These are phyloP conservation scores for Clitoria ternatea DNA, from an alignment of 306 rosid species.

Conservation along the genomic window DNA sequence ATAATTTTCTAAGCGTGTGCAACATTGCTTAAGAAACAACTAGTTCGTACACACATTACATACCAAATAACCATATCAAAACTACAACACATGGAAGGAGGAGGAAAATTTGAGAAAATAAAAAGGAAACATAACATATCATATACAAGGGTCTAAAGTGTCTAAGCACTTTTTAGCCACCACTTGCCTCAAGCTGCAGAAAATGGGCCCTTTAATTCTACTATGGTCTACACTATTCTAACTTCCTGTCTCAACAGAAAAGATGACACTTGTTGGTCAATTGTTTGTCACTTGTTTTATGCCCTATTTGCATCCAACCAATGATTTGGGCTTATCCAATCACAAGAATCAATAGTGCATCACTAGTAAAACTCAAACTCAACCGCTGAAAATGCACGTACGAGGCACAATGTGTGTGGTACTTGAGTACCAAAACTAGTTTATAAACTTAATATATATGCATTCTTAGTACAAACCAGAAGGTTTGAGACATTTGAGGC, in stretches of 20 bases:
- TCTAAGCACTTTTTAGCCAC: constrained; percentile 9
- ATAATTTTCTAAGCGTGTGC: neutral
- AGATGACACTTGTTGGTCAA: neutral
- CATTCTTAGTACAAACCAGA: constrained; percentile 17
- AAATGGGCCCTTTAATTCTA: neutral
- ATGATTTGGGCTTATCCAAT: constrained; percentile 27
- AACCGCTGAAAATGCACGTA: constrained; percentile 25
- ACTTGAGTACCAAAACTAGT: constrained; percentile 1
- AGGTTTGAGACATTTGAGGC: neutral
- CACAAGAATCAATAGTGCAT: constrained; percentile 14
- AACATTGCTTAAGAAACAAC: neutral
- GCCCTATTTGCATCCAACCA: constrained; percentile 3
- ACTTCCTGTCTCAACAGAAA: constrained; percentile 4
- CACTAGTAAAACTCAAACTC: constrained; percentile 21
- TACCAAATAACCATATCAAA: neutral
- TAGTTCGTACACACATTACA: neutral
- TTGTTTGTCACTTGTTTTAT: neutral
- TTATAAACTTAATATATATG: constrained; percentile 8
- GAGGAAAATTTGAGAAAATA: neutral
- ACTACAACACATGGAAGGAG: neutral
- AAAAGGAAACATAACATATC: neutral
- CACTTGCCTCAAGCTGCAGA: neutral
- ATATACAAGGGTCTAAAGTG: neutral
- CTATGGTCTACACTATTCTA: constrained; percentile 13
- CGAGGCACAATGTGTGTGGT: constrained; percentile 37